These are phyloP conservation scores for Termitomyces heimii DNA, from an alignment of 768 basidiomycete species.

Conservation along the genomic window DNA sequence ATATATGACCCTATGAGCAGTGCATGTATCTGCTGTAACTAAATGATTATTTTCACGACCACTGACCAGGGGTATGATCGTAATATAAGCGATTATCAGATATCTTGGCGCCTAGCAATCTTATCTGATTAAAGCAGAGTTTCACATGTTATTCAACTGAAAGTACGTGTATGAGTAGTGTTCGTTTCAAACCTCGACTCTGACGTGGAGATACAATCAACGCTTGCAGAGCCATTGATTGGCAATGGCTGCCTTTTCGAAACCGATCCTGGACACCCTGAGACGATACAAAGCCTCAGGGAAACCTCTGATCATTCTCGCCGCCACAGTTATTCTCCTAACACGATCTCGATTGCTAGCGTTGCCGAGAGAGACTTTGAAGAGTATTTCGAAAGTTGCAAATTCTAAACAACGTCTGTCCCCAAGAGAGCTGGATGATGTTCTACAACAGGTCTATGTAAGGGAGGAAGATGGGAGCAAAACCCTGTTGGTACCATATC, in stretches of 20 bases:
- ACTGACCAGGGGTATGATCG: too few relatives aligned
- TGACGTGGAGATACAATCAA: not conserved
- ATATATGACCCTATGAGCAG: constrained; percentile 28
- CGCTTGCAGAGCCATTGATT: not conserved
- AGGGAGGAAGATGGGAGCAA: constrained; percentile 53
- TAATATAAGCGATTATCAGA: not conserved
- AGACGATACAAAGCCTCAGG: constrained; percentile 9
- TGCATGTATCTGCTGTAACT: constrained; percentile 19
- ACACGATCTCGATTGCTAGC: constrained; percentile 34
- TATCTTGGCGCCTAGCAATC: not conserved
- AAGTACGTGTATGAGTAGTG: not conserved
- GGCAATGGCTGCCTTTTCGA: constrained; percentile 13
- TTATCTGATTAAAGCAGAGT: not conserved
- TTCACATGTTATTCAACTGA: constrained; percentile 3
- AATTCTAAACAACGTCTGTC: constrained; percentile 23
- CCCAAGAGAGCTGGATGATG: constrained; percentile 36
- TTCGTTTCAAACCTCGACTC: not conserved
- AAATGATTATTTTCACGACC: constrained; percentile 14
- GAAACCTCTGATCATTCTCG: constrained; percentile 31
- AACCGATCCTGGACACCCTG: constrained; percentile 9
- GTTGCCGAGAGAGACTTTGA: constrained; percentile 24
- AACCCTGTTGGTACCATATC: constrained; percentile 62
- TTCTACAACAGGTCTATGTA: constrained; percentile 59
- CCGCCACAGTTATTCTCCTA: constrained; percentile 44
- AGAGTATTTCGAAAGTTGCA: constrained; percentile 20